Conservation (phyloP, 352 stramenopile genomes). For the Phytopythium chamaehyphon region DNA sequence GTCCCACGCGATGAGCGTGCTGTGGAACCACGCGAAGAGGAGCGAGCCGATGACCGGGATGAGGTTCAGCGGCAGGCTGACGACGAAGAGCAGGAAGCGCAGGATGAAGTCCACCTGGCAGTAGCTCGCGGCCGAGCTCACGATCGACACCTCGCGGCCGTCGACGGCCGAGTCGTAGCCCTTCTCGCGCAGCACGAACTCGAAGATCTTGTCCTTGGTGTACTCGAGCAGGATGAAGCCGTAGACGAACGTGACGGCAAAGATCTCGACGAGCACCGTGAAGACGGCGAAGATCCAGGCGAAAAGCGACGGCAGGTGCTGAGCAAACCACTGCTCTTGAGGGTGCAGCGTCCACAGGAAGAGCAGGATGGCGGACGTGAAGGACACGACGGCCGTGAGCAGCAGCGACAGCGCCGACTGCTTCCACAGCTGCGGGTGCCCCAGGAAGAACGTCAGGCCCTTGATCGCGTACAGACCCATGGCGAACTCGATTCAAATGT, state of each 20-base stretch:
- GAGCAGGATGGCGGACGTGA: slow-evolving; percentile 40
- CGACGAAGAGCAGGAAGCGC: slow-evolving; percentile 39
- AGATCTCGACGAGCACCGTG: slow-evolving; percentile 54
- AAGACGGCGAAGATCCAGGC: slow-evolving; percentile 49
- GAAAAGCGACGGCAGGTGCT: slow-evolving; percentile 27
- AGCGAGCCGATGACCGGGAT: slow-evolving; percentile 49
- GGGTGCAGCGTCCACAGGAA: slow-evolving; percentile 37
- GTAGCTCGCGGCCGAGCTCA: slow-evolving; percentile 31
- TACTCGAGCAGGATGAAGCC: slow-evolving; percentile 40
- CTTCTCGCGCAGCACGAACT: slow-evolving; percentile 36
- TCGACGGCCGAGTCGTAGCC: slow-evolving; percentile 27
- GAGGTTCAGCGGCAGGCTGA: slow-evolving; percentile 53
- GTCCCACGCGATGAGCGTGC: slow-evolving; percentile 49
- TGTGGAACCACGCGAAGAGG: slow-evolving; percentile 58
- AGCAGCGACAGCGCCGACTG: slow-evolving; percentile 41
- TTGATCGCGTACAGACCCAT: slow-evolving; percentile 40
- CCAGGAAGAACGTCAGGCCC: slow-evolving; percentile 41
- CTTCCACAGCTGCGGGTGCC: slow-evolving; percentile 44
- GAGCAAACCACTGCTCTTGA: slow-evolving; percentile 30
- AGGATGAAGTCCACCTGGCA: slow-evolving; percentile 43
- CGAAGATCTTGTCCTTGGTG: slow-evolving; percentile 58
- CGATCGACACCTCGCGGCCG: slow-evolving; percentile 16
- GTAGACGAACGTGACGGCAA: slow-evolving; percentile 44
- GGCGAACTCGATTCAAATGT: slow-evolving; percentile 1
- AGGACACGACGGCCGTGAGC: slow-evolving; percentile 42